Evolutionary conservation across 768 basidiomycete species (phyloP).

Genomic region (Tricholoma sp.): DNA sequence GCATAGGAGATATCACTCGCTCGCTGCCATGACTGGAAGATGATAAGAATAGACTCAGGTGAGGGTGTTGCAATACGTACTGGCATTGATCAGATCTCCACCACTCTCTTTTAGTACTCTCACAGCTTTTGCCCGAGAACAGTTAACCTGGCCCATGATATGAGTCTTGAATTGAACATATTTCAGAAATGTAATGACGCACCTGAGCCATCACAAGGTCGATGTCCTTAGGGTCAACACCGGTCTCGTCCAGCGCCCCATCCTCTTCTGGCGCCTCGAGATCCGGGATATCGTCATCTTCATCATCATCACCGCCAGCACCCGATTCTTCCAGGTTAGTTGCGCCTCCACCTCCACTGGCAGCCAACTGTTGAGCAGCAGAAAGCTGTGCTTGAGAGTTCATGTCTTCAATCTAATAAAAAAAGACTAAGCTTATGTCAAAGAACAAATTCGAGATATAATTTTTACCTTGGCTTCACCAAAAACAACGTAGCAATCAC

Average conservation of each 20-base stretch:
- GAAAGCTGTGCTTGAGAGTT: conserved; percentile 73
- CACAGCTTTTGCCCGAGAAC: conserved; percentile 89
- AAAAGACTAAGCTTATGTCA: not conserved
- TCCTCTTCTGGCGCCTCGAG: conserved; percentile 81
- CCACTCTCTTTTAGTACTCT: conserved; percentile 86
- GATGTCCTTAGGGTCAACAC: conserved; percentile 90
- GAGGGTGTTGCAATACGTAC: conserved; percentile 45
- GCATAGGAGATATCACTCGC: conserved; percentile 55
- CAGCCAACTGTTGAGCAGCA: conserved; percentile 74
- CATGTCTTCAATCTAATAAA: conserved; percentile 75
- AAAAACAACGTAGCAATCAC: conserved; percentile 98
- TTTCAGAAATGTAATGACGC: not conserved
- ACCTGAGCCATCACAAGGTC: conserved; percentile 82
- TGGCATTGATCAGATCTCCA: conserved; percentile 95
- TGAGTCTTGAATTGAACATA: not conserved
- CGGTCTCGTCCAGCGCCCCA: conserved; percentile 78
- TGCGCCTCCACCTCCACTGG: conserved; percentile 41
- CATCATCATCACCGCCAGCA: conserved; percentile 54
- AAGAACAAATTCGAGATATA: not conserved
- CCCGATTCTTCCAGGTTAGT: conserved; percentile 47
- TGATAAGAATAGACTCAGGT: conserved; percentile 3
- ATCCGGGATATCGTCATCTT: conserved; percentile 82
- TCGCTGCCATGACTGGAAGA: conserved; percentile 81
- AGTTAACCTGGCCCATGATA: conserved; percentile 60
- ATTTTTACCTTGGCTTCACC: conserved; percentile 86